A percentile compares a stretch with the other conserved stretches of the same genome.
These are phyloP conservation scores for Trichosporon asahii DNA, from an alignment of 1,284 basidiomycete genomes.

Conservation along the genomic window DNA sequence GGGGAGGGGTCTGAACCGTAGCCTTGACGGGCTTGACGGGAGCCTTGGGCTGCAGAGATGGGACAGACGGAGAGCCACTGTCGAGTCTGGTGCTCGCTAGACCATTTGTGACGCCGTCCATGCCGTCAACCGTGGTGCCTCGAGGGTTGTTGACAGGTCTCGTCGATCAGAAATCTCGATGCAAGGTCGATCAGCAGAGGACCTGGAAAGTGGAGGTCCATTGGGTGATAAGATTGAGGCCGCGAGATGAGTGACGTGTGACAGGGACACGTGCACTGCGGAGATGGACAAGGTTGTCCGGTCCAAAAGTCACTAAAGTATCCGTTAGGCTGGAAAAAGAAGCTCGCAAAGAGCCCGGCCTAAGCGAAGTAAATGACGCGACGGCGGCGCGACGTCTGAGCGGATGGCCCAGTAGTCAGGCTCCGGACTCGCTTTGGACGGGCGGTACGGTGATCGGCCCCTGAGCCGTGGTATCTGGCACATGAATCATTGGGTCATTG, in stretches of 20 bases:
- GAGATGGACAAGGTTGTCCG: background rate
- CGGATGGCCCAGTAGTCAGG: too few species aligned
- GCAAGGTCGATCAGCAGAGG: background rate
- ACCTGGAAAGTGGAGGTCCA: background rate
- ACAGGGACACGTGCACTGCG: background rate
- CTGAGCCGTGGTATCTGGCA: background rate
- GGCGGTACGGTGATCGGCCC: background rate
- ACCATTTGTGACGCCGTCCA: background rate
- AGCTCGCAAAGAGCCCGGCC: too few species aligned
- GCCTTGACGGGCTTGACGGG: background rate
- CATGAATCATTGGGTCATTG: background rate
- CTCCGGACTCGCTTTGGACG: too few species aligned
- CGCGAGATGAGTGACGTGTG: background rate
- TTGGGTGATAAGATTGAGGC: background rate
- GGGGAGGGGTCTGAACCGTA: constrained; percentile 12
- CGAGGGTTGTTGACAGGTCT: background rate
- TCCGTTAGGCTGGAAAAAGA: too few species aligned
- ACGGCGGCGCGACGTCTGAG: too few species aligned
- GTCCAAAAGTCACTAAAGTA: background rate
- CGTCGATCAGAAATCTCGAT: background rate
- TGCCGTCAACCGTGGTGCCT: background rate
- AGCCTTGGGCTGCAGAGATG: constrained; percentile 1
- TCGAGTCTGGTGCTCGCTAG: background rate
- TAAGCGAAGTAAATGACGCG: too few species aligned
- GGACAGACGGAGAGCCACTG: background rate